Evolutionary conservation across 1,139 yeast species (phyloP).

Genomic region (Saccharomyces hybrid): DNA sequence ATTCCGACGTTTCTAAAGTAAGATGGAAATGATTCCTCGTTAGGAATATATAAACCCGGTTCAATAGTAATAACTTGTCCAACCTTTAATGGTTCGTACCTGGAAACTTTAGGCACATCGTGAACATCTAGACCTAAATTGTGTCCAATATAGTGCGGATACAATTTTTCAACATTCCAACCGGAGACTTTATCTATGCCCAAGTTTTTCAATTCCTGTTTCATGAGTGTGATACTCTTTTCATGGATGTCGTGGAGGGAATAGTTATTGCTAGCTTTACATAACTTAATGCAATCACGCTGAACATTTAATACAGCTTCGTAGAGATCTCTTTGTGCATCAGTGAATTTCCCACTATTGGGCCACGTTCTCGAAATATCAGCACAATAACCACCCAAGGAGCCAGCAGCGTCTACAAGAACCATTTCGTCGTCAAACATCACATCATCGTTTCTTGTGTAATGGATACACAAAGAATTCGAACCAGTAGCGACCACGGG

Average conservation of each 20-base stretch:
- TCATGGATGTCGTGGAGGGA: conserved; percentile 76
- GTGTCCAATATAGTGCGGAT: conserved; percentile 95
- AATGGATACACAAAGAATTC: conserved; percentile 82
- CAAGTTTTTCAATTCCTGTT: conserved; percentile 58
- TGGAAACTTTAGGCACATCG: conserved; percentile 61
- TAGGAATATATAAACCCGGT: conserved; percentile 89
- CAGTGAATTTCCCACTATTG: conserved; percentile 58
- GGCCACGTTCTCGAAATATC: conserved; percentile 99
- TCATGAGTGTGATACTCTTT: conserved; percentile 51
- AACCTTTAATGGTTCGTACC: conserved; percentile 41
- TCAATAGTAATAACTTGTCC: conserved; percentile 88
- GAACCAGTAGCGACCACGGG: conserved; percentile 96
- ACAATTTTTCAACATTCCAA: conserved; percentile 52
- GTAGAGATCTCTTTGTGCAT: conserved; percentile 77
- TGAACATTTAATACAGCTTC: conserved; percentile 83
- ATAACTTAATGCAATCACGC: conserved; percentile 64
- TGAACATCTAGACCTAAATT: conserved; percentile 91
- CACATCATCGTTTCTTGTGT: conserved; percentile 80
- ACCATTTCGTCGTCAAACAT: conserved; percentile 73
- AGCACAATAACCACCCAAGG: conserved; percentile 88
- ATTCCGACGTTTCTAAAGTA: conserved; percentile 86
- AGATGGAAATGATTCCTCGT: conserved; percentile 60
- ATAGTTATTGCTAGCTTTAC: conserved; percentile 40
- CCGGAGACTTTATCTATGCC: conserved; percentile 47
- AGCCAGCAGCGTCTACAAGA: conserved; percentile 92